phyloP scores from a whole-genome alignment of 1,139 yeast genomes.

The Hemisphaericaspora xylofermentans region DNA sequence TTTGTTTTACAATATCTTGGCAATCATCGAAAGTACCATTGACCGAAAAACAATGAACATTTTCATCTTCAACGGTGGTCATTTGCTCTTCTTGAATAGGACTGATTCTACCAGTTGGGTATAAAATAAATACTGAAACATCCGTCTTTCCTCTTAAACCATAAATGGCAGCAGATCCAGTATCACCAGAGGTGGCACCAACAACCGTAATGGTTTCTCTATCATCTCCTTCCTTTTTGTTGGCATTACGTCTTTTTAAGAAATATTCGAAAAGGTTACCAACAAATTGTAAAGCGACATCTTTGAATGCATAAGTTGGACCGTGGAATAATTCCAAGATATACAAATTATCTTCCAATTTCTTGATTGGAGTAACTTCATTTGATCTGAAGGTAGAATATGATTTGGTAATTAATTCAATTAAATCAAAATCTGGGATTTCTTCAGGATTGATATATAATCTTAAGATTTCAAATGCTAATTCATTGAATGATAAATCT shows the following conservation, averaged over 20 bases:
- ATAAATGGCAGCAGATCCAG: conserved; percentile 98
- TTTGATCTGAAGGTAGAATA: conserved; percentile 87
- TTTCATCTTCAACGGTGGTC: conserved; percentile 94
- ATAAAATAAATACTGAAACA: conserved; percentile 90
- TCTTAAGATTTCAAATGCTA: conserved; percentile 84
- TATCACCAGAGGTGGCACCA: conserved; percentile 99
- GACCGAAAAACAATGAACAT: conserved; percentile 92
- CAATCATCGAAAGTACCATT: conserved; percentile 98
- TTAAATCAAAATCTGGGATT: conserved; percentile 69
- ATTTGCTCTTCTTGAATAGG: conserved; percentile 98
- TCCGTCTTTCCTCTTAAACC: conserved; percentile 96
- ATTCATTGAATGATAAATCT: conserved; percentile 71
- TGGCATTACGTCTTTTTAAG: conserved; percentile 71
- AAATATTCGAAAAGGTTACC: conserved; percentile 96
- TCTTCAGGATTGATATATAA: conserved; percentile 69
- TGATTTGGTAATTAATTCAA: conserved; percentile 60
- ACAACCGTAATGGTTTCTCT: conserved; percentile 90
- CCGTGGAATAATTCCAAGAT: conserved; percentile 95
- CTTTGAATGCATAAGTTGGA: conserved; percentile 98
- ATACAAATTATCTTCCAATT: conserved; percentile 61
- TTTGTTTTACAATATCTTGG: conserved; percentile 91
- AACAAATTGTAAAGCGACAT: conserved; percentile 95
- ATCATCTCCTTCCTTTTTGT: conserved; percentile 53
- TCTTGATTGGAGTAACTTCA: conserved; percentile 80
- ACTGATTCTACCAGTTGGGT: conserved; percentile 96